Evolutionary conservation across 225 moss, liverwort and hornwort species (phyloP), one percentile per base, ranked within the genome.

Genomic region (Pleurozium schreberi): DNA sequence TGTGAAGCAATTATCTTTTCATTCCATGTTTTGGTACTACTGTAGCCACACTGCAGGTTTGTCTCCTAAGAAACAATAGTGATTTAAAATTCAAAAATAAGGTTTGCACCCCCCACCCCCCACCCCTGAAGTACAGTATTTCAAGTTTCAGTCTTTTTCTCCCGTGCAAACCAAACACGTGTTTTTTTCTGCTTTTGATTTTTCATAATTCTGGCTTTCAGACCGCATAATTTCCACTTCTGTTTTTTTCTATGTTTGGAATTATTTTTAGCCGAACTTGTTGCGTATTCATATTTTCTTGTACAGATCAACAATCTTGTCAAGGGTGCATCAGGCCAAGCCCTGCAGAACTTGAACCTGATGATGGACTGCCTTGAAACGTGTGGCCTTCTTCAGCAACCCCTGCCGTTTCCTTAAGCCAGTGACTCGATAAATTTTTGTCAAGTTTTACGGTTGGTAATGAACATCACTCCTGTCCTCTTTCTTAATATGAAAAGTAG

Each of bases 251-350:
- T 19, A 22, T 13, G 6, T 57, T 8, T 58, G 84, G 43, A 57
- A 70, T 58, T 25, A 2, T 59, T 59, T 84, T 34, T 60, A 9
- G 19, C 47, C 36, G 12, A 73, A 26, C 34, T 31, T 6, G 76
- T 50, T 61, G 18, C 33, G 52, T 23, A 16, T 70, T 22, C 21
- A 33, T 58, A 12, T 80, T 47, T 57, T 22, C 27, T 38, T 80
- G 9, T 78, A 84, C 93, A 95, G 94, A 96, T 97, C 57, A 95
- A 96, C 90, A 97, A 97, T 88, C 90, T 97, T 85, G 97, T 97
- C 42, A 97, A 97, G 84, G 95, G 97, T 38, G 95, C 96, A 59
- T 97, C 96, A 75, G 95, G 94, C 31, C 96, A 97, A 93, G 95
- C 95, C 19, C 75, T 97, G 77, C 96, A 95, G 82, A 97, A 96